These are phyloP conservation scores for Fusarium oxysporum DNA, from an alignment of 2,329 filamentous ascomycete species.

Conservation along the genomic window DNA sequence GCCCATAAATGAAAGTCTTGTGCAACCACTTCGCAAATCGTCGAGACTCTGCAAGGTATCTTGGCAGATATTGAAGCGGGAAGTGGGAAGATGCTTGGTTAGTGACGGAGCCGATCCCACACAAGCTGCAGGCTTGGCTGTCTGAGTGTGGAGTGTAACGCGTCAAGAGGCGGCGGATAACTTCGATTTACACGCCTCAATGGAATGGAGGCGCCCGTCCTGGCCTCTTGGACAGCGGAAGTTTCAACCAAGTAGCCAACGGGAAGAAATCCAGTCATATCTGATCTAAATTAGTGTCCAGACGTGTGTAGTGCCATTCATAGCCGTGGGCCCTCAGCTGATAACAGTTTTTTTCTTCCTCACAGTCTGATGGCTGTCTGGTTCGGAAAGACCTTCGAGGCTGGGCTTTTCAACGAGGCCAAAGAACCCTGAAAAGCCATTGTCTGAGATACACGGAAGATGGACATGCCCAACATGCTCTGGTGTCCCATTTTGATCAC, in stretches of 20 bases:
- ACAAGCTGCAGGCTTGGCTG: constrained; percentile 25
- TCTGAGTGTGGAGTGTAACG: constrained; percentile 35
- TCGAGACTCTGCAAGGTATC: constrained; percentile 8
- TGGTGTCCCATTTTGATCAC: constrained; percentile 12
- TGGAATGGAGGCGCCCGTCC: constrained; percentile 34
- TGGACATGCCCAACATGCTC: neutral
- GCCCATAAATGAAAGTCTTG: constrained; percentile 23
- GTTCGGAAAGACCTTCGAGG: neutral
- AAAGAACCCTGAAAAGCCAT: constrained; percentile 5
- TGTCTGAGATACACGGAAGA: neutral
- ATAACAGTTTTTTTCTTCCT: neutral
- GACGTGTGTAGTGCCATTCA: neutral
- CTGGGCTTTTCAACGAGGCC: neutral
- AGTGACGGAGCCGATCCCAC: constrained; percentile 12
- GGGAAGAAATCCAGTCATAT: constrained; percentile 17
- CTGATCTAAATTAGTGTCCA: neutral
- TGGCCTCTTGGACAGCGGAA: constrained; percentile 20
- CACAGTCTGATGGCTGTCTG: constrained; percentile 3
- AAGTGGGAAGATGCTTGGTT: constrained; percentile 33
- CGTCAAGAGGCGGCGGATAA: constrained; percentile 36
- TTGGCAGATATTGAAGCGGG: constrained; percentile 30
- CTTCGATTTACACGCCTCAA: constrained; percentile 12
- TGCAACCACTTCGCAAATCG: constrained; percentile 26
- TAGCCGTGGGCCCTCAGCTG: neutral
- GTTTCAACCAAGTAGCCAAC: constrained; percentile 26